Conservation (phyloP, 768 basidiomycete species). For the Suillus variegatus region DNA sequence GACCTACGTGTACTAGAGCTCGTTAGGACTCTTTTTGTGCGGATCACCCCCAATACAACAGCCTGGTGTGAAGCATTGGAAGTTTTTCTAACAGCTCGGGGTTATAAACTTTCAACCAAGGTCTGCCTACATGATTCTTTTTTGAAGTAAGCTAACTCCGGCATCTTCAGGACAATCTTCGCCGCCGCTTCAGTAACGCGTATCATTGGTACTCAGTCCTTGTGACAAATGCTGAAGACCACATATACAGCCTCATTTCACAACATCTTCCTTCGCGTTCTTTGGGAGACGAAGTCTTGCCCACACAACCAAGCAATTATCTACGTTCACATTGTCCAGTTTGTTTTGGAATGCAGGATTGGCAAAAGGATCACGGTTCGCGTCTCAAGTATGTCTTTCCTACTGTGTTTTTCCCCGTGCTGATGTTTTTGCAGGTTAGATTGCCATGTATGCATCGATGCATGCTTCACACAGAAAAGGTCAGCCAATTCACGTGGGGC, state of each 20-base stretch:
- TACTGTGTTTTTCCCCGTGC: background rate
- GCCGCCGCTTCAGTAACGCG: background rate
- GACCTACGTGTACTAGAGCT: background rate
- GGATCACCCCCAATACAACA: background rate
- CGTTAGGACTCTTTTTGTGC: background rate
- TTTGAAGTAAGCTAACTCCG: background rate
- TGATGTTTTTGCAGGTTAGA: background rate
- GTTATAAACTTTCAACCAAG: background rate
- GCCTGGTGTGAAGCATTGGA: background rate
- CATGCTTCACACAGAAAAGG: no score
- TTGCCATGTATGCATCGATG: background rate
- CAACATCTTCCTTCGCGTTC: no score
- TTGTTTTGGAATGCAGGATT: background rate
- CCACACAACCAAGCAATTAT: background rate
- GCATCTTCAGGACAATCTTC: conserved; percentile 1
- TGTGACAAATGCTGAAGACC: no score
- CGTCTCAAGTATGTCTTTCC: background rate
- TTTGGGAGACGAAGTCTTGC: no score
- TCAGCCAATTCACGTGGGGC: no score
- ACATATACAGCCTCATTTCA: no score
- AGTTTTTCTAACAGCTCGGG: background rate
- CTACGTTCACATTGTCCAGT: background rate
- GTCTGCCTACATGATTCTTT: background rate
- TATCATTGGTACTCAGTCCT: background rate
- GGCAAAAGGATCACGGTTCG: background rate